Evolutionary conservation across 768 basidiomycete species (phyloP).

Genomic region (Serendipita sp.): DNA sequence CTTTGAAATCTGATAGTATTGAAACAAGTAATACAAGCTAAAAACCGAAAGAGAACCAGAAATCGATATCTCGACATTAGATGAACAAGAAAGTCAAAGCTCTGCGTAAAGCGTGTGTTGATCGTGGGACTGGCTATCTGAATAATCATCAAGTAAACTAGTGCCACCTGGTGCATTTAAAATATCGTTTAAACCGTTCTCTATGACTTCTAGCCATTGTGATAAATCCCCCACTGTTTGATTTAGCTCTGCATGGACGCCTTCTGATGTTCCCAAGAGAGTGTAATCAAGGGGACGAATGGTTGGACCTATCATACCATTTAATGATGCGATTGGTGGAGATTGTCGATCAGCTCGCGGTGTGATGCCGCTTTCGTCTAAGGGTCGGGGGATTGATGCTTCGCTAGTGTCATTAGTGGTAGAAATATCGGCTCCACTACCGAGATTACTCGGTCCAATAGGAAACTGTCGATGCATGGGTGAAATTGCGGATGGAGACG

Average conservation of each 20-base stretch:
- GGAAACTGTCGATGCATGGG: slow-evolving; percentile 24
- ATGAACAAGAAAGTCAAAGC: background rate
- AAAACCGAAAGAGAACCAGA: background rate
- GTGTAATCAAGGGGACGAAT: slow-evolving; percentile 57
- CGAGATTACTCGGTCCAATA: slow-evolving; percentile 16
- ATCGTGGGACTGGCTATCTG: too few relatives aligned
- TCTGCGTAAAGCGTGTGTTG: too few relatives aligned
- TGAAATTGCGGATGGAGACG: slow-evolving; percentile 42
- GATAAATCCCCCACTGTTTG: slow-evolving; percentile 58
- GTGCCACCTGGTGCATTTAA: slow-evolving; percentile 30
- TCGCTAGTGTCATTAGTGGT: slow-evolving; percentile 18
- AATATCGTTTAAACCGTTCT: slow-evolving; percentile 51
- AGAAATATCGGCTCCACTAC: slow-evolving; percentile 23
- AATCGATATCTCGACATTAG: background rate
- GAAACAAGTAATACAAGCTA: background rate
- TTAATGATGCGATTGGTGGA: background rate
- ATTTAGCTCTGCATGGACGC: slow-evolving; percentile 53
- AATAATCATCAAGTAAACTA: slow-evolving; percentile 12
- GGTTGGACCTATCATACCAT: slow-evolving; percentile 11
- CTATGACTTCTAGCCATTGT: slow-evolving; percentile 59
- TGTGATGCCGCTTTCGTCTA: background rate
- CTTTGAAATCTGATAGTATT: background rate
- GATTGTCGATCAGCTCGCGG: background rate
- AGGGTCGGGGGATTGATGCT: background rate
- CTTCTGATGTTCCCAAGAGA: slow-evolving; percentile 36